Evolutionary conservation across 2,329 filamentous ascomycete species (phyloP).

Genomic region (Calonectria fujianensis): DNA sequence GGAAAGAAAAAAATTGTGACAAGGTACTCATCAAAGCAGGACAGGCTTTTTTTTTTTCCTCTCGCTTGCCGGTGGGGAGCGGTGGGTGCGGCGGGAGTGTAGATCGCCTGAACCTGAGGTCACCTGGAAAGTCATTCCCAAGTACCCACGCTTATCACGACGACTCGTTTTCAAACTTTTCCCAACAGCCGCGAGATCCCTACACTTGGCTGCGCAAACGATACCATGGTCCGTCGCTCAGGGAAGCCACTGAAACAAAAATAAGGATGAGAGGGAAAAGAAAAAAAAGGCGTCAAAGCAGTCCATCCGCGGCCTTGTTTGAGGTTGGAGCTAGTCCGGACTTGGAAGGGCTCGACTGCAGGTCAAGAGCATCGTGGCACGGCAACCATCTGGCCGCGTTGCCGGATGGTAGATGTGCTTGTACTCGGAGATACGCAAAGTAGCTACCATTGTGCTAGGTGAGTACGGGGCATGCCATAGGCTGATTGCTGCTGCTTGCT

Average conservation of each 20-base stretch:
- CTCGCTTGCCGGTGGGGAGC: conserved; percentile 16
- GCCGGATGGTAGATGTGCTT: not conserved
- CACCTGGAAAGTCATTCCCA: conserved; percentile 20
- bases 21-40: conserved; percentile 20
- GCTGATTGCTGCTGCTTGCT: no score
- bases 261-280: not conserved
- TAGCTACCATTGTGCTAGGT: not conserved
- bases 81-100: conserved; percentile 28
- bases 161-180: conserved; percentile 21
- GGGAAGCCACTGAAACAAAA: conserved; percentile 12
- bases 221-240: not conserved
- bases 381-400: conserved; percentile 28
- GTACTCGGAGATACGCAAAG: not conserved
- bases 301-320: conserved; percentile 7
- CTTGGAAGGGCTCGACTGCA: conserved; percentile 7
- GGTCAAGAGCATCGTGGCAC: conserved; percentile 24
- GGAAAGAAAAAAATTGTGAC: conserved; percentile 15
- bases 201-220: not conserved
- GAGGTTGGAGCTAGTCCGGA: conserved; percentile 1
- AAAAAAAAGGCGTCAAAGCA: conserved; percentile 1
- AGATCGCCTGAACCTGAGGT: conserved; percentile 40
- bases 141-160: conserved; percentile 17
- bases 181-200: conserved; percentile 19
- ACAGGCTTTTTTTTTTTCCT: conserved; percentile 22
- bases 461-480: no score